phyloP scores from a whole-genome alignment of 306 rosid species.

The Medicago arabica region DNA sequence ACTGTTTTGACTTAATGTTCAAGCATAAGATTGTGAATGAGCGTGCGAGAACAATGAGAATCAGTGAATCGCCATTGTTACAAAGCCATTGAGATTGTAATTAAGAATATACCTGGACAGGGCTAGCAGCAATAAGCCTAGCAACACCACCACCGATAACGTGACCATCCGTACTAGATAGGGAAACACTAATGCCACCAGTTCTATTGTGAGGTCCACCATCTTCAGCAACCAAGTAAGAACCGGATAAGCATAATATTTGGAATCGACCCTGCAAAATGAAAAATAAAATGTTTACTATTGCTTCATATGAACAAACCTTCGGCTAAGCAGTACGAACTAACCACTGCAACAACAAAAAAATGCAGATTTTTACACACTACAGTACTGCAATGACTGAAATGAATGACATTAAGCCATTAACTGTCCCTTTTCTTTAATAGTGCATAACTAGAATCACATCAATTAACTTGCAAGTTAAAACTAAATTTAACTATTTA shows the following conservation, averaged over 20 bases:
- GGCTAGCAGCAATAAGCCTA: constrained; percentile 78
- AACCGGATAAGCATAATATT: constrained; percentile 91
- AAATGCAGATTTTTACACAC: background rate
- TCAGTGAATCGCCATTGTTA: background rate
- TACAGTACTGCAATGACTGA: background rate
- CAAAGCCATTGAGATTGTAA: background rate
- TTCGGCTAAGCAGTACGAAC: constrained; percentile 1
- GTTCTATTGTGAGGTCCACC: constrained; percentile 84
- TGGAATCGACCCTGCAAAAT: constrained; percentile 85
- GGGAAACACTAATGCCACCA: constrained; percentile 88
- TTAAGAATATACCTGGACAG: constrained; percentile 79
- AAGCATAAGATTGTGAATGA: constrained; percentile 10
- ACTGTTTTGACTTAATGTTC: background rate
- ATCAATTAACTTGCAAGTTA: constrained; percentile 4
- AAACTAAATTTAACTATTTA: background rate
- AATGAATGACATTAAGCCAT: too few relatives aligned
- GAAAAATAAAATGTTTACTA: background rate
- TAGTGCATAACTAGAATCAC: constrained; percentile 29
- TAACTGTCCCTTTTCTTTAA: too few relatives aligned
- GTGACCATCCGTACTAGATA: constrained; percentile 84
- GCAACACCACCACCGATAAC: constrained; percentile 87
- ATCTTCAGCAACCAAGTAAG: constrained; percentile 95
- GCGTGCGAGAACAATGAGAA: constrained; percentile 10
- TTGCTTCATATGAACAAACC: constrained; percentile 25
- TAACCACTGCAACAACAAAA: background rate